Evolutionary conservation across 2,329 filamentous ascomycete genomes (phyloP).

Genomic region (Knoxdaviesia capensis): DNA sequence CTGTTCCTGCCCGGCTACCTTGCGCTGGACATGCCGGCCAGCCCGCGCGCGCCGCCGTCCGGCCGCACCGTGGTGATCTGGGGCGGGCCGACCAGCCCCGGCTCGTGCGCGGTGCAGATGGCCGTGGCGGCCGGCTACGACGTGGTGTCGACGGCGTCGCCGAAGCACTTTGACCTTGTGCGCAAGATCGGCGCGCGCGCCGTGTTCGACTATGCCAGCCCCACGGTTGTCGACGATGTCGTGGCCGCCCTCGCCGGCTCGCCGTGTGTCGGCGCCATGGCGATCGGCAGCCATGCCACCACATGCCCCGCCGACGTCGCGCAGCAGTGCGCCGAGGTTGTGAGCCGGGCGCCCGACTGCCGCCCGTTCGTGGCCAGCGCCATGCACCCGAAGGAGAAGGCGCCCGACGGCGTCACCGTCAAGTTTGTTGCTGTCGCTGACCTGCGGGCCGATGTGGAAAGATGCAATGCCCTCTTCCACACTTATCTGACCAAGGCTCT

Average conservation of each 20-base stretch:
- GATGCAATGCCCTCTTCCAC: too few relatives aligned
- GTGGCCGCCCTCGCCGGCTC: conserved; percentile 2
- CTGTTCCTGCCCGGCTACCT: conserved; percentile 8
- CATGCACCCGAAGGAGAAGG: too few relatives aligned
- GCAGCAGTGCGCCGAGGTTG: too few relatives aligned
- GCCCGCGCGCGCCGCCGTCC: too few relatives aligned
- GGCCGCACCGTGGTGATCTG: conserved; percentile 13
- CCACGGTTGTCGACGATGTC: conserved; percentile 6
- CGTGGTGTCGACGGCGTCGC: conserved; percentile 21
- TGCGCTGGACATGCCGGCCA: conserved; percentile 6
- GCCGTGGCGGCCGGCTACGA: conserved; percentile 20
- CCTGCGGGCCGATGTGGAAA: too few relatives aligned
- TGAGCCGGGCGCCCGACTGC: too few relatives aligned
- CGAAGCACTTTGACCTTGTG: conserved; percentile 20
- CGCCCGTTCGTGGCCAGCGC: too few relatives aligned
- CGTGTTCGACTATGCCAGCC: conserved; percentile 20
- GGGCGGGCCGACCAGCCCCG: conserved; percentile 27
- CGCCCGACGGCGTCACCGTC: too few relatives aligned
- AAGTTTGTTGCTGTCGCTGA: too few relatives aligned
- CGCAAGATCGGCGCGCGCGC: conserved; percentile 20
- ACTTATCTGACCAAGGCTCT: too few relatives aligned
- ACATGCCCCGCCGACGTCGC: too few relatives aligned
- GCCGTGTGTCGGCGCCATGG: conserved; percentile 1
- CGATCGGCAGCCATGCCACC: conserved; percentile 2
- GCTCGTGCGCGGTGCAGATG: conserved; percentile 23